A percentile compares a stretch with the other conserved stretches of the same genome.
phyloP scores from a whole-genome alignment of 768 basidiomycete genomes.

The Infundibulicybe gibba region DNA sequence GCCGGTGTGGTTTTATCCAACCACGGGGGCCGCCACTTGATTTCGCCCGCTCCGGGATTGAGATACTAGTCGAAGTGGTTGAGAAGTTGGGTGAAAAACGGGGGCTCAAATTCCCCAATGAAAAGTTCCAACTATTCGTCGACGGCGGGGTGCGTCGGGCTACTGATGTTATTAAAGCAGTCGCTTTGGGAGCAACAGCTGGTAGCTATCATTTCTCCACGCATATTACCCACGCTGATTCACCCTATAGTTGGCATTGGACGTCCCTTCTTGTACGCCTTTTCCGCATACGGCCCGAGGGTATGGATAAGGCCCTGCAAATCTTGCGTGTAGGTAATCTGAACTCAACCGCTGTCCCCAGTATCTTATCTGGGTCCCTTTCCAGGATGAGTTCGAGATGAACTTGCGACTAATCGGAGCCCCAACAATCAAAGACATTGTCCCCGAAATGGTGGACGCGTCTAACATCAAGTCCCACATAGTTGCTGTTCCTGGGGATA shows the following conservation, averaged over 20 bases:
- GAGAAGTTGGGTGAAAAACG: constrained; percentile 62
- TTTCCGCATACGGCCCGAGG: constrained; percentile 87
- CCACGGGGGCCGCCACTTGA: constrained; percentile 78
- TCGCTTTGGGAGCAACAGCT: constrained; percentile 88
- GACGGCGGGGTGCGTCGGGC: constrained; percentile 96
- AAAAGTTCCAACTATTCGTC: constrained; percentile 79
- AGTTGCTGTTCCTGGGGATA: constrained; percentile 65
- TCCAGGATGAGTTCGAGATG: constrained; percentile 97
- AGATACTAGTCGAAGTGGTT: constrained; percentile 86
- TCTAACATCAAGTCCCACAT: constrained; percentile 64
- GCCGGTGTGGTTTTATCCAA: constrained; percentile 85
- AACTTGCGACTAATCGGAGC: constrained; percentile 93
- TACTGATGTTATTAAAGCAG: constrained; percentile 84
- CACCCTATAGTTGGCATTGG: constrained; percentile 69
- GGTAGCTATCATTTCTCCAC: constrained; percentile 31
- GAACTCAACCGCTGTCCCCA: background rate
- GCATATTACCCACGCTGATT: constrained; percentile 5
- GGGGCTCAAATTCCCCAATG: constrained; percentile 71
- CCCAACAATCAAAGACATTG: constrained; percentile 70
- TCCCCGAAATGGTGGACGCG: constrained; percentile 88
- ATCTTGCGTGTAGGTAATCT: constrained; percentile 60
- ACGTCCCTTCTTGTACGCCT: constrained; percentile 85
- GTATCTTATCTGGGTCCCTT: background rate
- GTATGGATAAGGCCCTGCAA: constrained; percentile 78
- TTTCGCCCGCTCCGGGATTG: constrained; percentile 83